A percentile compares a stretch with the other conserved stretches of the same genome.
Evolutionary conservation across 352 stramenopile genomes (phyloP).

Genomic region (Globisporangium nunn): DNA sequence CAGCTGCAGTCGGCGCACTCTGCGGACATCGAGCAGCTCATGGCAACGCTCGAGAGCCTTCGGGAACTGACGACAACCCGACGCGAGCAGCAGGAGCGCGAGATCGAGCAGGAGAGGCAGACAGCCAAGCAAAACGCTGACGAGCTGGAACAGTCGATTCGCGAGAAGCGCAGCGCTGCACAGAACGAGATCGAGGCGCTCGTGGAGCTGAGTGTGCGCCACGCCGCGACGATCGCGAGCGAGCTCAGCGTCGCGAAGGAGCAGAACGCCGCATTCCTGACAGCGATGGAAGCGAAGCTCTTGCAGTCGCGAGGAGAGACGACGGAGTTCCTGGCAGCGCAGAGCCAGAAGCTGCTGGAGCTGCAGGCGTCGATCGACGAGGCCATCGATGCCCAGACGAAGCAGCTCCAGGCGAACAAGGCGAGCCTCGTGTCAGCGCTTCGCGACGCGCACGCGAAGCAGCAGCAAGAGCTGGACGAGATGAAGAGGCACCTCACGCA

Average conservation of each 20-base stretch:
- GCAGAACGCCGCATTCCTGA: constrained; percentile 21
- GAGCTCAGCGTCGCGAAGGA: constrained; percentile 26
- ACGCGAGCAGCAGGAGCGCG: constrained; percentile 14
- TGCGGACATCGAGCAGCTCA: constrained; percentile 31
- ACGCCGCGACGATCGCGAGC: constrained; percentile 20
- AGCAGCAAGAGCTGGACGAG: constrained; percentile 32
- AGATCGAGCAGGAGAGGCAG: constrained; percentile 12
- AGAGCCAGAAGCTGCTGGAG: constrained; percentile 38
- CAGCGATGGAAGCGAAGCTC: constrained; percentile 22
- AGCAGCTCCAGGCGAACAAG: constrained; percentile 34
- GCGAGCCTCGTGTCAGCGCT: constrained; percentile 20
- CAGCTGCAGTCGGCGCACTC: constrained; percentile 41
- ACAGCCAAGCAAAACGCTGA: constrained; percentile 18
- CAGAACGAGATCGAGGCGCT: constrained; percentile 27
- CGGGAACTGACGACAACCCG: constrained; percentile 18
- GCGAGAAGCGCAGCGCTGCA: constrained; percentile 20
- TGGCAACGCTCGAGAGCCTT: constrained; percentile 23
- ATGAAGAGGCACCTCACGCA: constrained; percentile 38
- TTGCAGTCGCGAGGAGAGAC: constrained; percentile 25
- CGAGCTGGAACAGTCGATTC: constrained; percentile 16
- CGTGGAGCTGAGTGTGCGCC: constrained; percentile 23
- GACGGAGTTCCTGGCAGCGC: constrained; percentile 29
- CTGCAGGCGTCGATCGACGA: constrained; percentile 37
- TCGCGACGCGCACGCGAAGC: constrained; percentile 24
- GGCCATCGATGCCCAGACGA: constrained; percentile 35